A percentile compares a stretch with the other conserved stretches of the same genome.
Conservation (phyloP, 441 rosid species). For the Gossypium gossypioides region DNA sequence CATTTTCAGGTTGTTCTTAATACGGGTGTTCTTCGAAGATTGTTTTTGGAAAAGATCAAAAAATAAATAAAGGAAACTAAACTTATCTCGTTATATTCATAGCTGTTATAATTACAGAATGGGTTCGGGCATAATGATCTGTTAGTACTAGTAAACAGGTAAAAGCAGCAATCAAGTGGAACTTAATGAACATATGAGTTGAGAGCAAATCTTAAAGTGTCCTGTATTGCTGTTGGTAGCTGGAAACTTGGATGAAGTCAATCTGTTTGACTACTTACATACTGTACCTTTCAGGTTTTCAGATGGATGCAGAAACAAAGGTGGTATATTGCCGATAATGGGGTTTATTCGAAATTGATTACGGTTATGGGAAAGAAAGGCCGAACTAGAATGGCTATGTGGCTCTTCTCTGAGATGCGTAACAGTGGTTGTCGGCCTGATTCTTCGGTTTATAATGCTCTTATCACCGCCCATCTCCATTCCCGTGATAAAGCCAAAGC, state of each 20-base stretch:
- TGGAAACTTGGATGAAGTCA: background rate
- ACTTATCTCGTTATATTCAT: background rate
- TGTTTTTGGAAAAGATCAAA: background rate
- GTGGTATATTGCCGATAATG: constrained; percentile 81
- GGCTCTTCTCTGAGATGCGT: constrained; percentile 93
- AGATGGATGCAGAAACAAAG: constrained; percentile 95
- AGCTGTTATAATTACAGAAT: background rate
- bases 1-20: background rate
- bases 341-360: constrained; percentile 73
- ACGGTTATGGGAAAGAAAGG: constrained; percentile 83
- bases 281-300: constrained; percentile 41
- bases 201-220: background rate
- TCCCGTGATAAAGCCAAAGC: constrained; percentile 69
- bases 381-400: constrained; percentile 75
- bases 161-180: background rate
- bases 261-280: background rate
- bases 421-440: constrained; percentile 89
- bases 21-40: background rate
- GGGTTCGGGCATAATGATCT: background rate
- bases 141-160: background rate
- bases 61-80: background rate
- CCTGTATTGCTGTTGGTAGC: background rate
- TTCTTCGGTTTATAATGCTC: constrained; percentile 27
- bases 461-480: constrained; percentile 45
- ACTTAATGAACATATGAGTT: background rate